A percentile compares a stretch with the other conserved stretches of the same genome.
phyloP scores from a whole-genome alignment of 2,329 filamentous ascomycete species.

The Cercospora janseana region DNA sequence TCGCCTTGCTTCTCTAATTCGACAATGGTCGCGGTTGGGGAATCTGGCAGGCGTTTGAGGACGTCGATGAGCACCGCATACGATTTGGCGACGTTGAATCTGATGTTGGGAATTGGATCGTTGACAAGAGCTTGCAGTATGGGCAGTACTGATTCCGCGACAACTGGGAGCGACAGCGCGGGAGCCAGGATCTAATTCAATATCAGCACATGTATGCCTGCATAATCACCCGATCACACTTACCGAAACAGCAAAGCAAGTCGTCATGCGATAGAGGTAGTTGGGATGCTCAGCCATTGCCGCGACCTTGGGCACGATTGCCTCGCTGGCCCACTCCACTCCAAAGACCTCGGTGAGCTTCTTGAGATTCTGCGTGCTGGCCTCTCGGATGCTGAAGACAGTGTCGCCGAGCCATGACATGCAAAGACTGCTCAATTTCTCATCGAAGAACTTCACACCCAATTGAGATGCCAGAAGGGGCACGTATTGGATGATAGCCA shows the following conservation, averaged over 20 bases:
- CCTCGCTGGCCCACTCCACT: slow-evolving; percentile 93
- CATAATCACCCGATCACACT: slow-evolving; percentile 42
- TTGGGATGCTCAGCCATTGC: slow-evolving; percentile 98
- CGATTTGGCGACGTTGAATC: slow-evolving; percentile 98
- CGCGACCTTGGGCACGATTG: slow-evolving; percentile 98
- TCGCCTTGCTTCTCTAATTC: slow-evolving; percentile 77
- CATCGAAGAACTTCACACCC: slow-evolving; percentile 96
- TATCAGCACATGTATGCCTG: slow-evolving; percentile 15
- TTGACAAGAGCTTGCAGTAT: slow-evolving; percentile 92
- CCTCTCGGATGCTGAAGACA: slow-evolving; percentile 97
- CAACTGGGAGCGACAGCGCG: slow-evolving; percentile 89
- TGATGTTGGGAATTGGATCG: slow-evolving; percentile 97
- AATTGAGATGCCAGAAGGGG: slow-evolving; percentile 92
- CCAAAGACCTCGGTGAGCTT: slow-evolving; percentile 98
- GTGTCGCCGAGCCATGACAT: slow-evolving; percentile 99
- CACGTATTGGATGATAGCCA: slow-evolving; percentile 99
- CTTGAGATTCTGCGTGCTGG: slow-evolving; percentile 94
- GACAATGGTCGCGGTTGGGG: slow-evolving; percentile 70
- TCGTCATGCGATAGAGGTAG: slow-evolving; percentile 99
- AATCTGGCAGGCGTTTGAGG: slow-evolving; percentile 84
- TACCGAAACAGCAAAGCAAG: slow-evolving; percentile 98
- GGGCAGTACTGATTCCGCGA: slow-evolving; percentile 87
- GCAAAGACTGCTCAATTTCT: slow-evolving; percentile 90
- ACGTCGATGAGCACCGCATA: slow-evolving; percentile 87
- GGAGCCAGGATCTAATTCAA: slow-evolving; percentile 76